phyloP scores from a whole-genome alignment of 176 grass and related monocot species.

The sorghum (Sorghum bicolor) region DNA sequence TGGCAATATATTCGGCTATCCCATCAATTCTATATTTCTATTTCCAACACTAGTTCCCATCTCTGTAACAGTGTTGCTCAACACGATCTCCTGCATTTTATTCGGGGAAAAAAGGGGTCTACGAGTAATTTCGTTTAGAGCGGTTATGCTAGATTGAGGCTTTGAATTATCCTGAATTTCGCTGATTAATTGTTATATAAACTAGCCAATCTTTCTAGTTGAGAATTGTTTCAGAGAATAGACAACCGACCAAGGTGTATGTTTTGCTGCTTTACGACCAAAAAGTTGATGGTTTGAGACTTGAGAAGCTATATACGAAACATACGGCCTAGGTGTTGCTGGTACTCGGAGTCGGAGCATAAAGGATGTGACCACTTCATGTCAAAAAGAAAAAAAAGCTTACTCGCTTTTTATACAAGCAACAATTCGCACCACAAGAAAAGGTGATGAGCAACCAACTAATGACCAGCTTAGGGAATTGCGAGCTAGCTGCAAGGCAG shows the following conservation, averaged over 20 bases:
- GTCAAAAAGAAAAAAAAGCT: no score
- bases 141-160: no score
- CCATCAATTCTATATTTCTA: no score
- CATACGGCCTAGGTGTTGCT: not conserved
- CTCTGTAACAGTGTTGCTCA: not conserved
- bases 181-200: no score
- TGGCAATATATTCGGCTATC: not conserved
- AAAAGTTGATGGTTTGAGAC: constrained; percentile 8
- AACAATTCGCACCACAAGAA: constrained; percentile 7
- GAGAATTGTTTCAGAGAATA: no score
- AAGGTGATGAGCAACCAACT: constrained; percentile 33
- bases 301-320: constrained; percentile 1
- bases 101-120: no score
- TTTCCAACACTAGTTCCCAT: not conserved
- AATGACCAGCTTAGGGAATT: constrained; percentile 19
- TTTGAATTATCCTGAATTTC: no score
- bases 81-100: no score
- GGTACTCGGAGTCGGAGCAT: no score
- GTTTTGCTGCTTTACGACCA: not conserved
- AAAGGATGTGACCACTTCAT: constrained; percentile 20
- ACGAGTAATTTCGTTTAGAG: not conserved
- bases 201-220: no score
- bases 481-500: constrained; percentile 12
- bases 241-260: no score
- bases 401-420: constrained; percentile 17